Evolutionary conservation across 2,329 filamentous ascomycete species (phyloP).

Genomic region (Microsporum audouinii): DNA sequence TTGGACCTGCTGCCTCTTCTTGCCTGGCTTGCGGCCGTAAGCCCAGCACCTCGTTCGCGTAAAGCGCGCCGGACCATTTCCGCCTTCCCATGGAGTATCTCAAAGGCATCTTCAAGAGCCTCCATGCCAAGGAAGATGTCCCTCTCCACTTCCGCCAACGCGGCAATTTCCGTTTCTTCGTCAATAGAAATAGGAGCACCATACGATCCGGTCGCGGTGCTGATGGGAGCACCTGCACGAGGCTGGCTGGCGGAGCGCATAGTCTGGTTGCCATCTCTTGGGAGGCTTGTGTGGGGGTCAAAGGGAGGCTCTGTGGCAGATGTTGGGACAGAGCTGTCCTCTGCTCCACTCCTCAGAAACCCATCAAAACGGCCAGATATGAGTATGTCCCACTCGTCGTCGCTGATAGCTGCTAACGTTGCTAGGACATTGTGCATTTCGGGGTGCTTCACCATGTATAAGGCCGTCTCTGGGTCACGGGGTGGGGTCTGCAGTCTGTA

Average conservation of each 20-base stretch:
- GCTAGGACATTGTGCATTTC: slow-evolving; percentile 74
- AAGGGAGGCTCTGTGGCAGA: slow-evolving; percentile 16
- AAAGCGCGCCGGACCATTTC: slow-evolving; percentile 68
- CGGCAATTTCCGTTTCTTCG: slow-evolving; percentile 85
- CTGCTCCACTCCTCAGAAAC: slow-evolving; percentile 86
- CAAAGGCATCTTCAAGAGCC: slow-evolving; percentile 83
- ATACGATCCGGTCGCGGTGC: slow-evolving; percentile 48
- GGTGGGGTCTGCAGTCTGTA: slow-evolving; percentile 65
- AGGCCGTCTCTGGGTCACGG: slow-evolving; percentile 72
- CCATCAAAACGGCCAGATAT: slow-evolving; percentile 90
- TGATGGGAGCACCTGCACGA: slow-evolving; percentile 29
- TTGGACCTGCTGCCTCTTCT: slow-evolving; percentile 25
- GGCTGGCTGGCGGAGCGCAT: slow-evolving; percentile 31
- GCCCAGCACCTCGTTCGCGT: slow-evolving; percentile 68
- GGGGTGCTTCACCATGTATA: slow-evolving; percentile 75
- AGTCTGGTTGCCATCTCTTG: slow-evolving; percentile 20
- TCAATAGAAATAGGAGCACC: slow-evolving; percentile 76
- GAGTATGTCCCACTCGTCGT: slow-evolving; percentile 92
- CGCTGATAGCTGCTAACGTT: slow-evolving; percentile 75
- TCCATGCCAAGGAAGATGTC: slow-evolving; percentile 95
- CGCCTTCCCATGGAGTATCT: slow-evolving; percentile 74
- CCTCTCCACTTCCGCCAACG: slow-evolving; percentile 79
- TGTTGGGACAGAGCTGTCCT: slow-evolving; percentile 36
- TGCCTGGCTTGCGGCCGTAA: slow-evolving; percentile 43
- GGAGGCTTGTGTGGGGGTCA: slow-evolving; percentile 24